Evolutionary conservation across 2,329 filamentous ascomycete species (phyloP).

Genomic region (Pseudogymnoascus sp.): DNA sequence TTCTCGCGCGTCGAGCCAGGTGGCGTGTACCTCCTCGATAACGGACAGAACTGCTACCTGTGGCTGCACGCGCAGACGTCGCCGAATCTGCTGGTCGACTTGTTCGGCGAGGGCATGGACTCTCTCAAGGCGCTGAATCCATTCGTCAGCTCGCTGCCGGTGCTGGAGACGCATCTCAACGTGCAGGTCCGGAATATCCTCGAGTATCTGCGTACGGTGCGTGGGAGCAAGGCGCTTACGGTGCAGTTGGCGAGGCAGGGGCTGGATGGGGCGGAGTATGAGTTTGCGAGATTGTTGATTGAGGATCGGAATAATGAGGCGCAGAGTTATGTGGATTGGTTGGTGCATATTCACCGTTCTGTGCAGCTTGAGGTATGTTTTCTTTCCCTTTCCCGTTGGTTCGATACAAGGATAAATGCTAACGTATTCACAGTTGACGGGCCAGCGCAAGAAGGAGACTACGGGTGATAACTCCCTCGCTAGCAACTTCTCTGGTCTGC

Average conservation of each 20-base stretch:
- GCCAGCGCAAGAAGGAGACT: slow-evolving; percentile 64
- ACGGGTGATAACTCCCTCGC: slow-evolving; percentile 41
- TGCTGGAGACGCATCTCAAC: slow-evolving; percentile 86
- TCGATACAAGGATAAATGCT: slow-evolving; percentile 10
- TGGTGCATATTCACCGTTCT: slow-evolving; percentile 87
- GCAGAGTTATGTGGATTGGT: slow-evolving; percentile 96
- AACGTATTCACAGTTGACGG: slow-evolving; percentile 46
- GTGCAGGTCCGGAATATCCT: slow-evolving; percentile 91
- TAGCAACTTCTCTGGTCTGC: slow-evolving; percentile 50
- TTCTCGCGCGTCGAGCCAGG: slow-evolving; percentile 87
- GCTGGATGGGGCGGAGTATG: slow-evolving; percentile 89
- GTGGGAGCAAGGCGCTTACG: slow-evolving; percentile 80
- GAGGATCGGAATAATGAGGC: slow-evolving; percentile 98
- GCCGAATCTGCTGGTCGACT: slow-evolving; percentile 79
- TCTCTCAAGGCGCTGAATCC: slow-evolving; percentile 72
- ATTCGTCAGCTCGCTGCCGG: slow-evolving; percentile 69
- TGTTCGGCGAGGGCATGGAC: slow-evolving; percentile 72
- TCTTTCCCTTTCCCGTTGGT: neutral
- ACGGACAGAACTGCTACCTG: slow-evolving; percentile 82
- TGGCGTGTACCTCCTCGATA: slow-evolving; percentile 90
- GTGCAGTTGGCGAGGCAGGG: slow-evolving; percentile 89
- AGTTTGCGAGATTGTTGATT: slow-evolving; percentile 83
- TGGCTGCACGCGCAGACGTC: slow-evolving; percentile 93
- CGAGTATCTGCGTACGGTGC: slow-evolving; percentile 71
- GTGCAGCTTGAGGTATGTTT: slow-evolving; percentile 76